phyloP scores from a whole-genome alignment of 2,329 filamentous ascomycete species.

The Teratosphaeria epicoccoides region DNA sequence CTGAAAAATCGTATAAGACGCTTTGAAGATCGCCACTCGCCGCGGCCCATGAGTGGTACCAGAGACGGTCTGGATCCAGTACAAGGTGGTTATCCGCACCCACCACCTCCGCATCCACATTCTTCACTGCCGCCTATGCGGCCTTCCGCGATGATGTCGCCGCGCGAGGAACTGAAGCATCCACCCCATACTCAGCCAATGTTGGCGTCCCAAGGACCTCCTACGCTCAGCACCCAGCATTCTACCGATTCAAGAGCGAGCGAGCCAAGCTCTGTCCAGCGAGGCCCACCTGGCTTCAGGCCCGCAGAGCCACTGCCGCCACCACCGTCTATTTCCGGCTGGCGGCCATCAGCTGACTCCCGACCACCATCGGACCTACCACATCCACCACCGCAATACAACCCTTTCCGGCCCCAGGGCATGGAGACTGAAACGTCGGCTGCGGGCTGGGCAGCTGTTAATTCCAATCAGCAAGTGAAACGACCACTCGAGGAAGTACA shows the following conservation, averaged over 20 bases:
- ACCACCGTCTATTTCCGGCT: constrained; percentile 17
- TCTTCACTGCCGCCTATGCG: constrained; percentile 21
- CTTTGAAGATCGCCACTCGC: constrained; percentile 17
- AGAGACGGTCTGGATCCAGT: background rate
- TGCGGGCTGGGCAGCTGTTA: constrained; percentile 36
- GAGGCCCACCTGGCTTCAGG: constrained; percentile 5
- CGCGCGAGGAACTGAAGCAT: constrained; percentile 8
- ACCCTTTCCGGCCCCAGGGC: constrained; percentile 11
- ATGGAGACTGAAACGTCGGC: constrained; percentile 12
- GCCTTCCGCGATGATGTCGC: constrained; percentile 14
- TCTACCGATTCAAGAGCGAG: constrained; percentile 9
- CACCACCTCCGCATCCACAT: constrained; percentile 3
- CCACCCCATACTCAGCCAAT: constrained; percentile 8
- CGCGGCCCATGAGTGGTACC: background rate
- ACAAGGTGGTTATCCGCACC: constrained; percentile 5
- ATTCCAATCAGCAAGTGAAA: constrained; percentile 32
- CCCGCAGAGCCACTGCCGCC: constrained; percentile 13
- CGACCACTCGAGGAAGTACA: constrained; percentile 29
- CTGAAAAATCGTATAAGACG: constrained; percentile 37
- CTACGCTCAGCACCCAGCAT: constrained; percentile 7
- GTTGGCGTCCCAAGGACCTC: constrained; percentile 1
- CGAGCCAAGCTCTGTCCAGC: constrained; percentile 4
- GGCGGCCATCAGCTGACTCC: constrained; percentile 19
- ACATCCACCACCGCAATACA: constrained; percentile 10
- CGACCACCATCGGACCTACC: constrained; percentile 9